phyloP scores from a whole-genome alignment of 257 asterid species.

The Avicennia marina region DNA sequence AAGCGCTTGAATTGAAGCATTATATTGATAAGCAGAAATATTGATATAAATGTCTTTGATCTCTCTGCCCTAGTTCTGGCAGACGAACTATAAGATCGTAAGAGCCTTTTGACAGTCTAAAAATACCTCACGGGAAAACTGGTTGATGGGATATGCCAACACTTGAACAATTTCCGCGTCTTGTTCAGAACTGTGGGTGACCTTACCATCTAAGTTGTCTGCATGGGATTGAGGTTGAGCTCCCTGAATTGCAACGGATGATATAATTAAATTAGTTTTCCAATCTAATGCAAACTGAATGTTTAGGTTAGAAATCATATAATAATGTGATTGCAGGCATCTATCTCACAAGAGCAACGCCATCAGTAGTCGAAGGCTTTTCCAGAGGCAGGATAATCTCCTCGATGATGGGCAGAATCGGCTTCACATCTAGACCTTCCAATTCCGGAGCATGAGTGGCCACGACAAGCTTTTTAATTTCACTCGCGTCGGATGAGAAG shows the following conservation, averaged over 20 bases:
- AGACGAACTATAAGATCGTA: no score
- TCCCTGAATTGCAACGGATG: constrained; percentile 27
- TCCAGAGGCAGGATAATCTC: constrained; percentile 49
- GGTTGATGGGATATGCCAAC: constrained; percentile 67
- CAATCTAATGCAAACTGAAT: neutral
- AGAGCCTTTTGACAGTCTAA: no score
- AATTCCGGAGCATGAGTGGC: constrained; percentile 51
- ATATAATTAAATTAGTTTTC: no score
- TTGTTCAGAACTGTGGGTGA: constrained; percentile 20
- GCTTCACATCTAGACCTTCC: constrained; percentile 47
- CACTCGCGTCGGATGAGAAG: constrained; percentile 45
- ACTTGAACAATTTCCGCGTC: constrained; percentile 43
- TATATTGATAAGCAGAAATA: no score
- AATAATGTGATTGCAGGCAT: neutral
- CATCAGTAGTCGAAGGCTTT: constrained; percentile 22
- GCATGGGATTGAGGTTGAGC: constrained; percentile 8
- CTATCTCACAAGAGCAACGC: constrained; percentile 7
- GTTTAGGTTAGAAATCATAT: neutral
- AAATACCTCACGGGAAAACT: constrained; percentile 57
- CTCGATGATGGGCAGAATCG: constrained; percentile 50
- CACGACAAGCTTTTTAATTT: constrained; percentile 45
- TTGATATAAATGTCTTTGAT: no score
- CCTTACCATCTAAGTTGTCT: constrained; percentile 7
- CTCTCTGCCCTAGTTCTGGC: no score
- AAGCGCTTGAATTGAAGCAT: no score